These are phyloP conservation scores for Hanseniaspora vineae DNA, from an alignment of 805 yeast species.

Conservation along the genomic window DNA sequence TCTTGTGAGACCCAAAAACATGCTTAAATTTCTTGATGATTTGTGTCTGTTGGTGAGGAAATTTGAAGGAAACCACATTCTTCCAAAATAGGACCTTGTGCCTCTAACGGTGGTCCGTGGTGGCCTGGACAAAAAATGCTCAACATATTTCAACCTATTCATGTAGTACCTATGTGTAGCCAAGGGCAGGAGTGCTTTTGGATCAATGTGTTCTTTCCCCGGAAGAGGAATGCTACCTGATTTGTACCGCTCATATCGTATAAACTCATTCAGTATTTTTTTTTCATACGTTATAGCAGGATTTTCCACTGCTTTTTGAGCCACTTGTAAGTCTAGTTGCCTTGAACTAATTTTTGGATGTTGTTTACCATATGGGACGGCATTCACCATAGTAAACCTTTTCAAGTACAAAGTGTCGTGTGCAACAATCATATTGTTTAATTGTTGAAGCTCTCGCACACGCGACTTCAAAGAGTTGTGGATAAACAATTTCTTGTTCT, in stretches of 20 bases:
- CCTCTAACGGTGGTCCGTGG: conserved; percentile 13
- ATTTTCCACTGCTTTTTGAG: conserved; percentile 1
- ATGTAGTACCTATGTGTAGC: conserved; percentile 16
- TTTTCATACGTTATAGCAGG: conserved; percentile 7
- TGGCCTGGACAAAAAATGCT: conserved; percentile 12
- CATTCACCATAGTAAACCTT: neutral
- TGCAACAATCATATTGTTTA: neutral
- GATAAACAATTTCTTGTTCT: neutral
- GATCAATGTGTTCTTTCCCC: neutral
- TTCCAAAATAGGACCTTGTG: conserved; percentile 15
- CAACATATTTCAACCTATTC: conserved; percentile 9
- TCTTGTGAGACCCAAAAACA: conserved; percentile 13
- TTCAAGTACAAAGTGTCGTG: neutral
- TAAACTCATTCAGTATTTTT: conserved; percentile 10
- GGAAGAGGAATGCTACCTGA: conserved; percentile 1
- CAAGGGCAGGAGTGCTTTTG: conserved; percentile 12
- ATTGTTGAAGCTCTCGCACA: neutral
- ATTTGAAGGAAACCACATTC: conserved; percentile 21
- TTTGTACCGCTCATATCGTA: conserved; percentile 7
- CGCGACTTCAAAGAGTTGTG: neutral
- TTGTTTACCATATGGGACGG: neutral
- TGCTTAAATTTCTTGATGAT: conserved; percentile 16
- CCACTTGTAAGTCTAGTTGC: neutral
- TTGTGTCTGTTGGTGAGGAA: conserved; percentile 16
- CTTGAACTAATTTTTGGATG: too few relatives aligned